phyloP scores from a whole-genome alignment of 805 yeast species.

The Huiozyma sinensis region DNA sequence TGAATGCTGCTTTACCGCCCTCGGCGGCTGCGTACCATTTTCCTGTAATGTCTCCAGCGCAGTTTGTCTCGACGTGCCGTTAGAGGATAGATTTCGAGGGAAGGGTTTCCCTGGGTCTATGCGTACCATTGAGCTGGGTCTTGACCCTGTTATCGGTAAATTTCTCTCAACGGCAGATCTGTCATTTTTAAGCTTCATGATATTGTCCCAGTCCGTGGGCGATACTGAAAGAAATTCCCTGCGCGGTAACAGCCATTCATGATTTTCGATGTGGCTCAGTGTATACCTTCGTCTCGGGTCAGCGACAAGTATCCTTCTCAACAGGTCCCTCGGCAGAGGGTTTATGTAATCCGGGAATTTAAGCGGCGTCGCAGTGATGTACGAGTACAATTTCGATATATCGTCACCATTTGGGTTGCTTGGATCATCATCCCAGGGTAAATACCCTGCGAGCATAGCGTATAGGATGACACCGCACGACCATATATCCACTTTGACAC shows the following conservation, averaged over 20 bases:
- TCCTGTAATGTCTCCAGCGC: not conserved
- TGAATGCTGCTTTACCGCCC: not conserved
- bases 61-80: not conserved
- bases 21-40: not conserved
- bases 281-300: constrained; percentile 71
- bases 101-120: not conserved
- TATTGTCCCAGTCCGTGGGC: constrained; percentile 80
- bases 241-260: constrained; percentile 84
- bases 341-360: constrained; percentile 92
- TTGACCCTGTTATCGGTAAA: not conserved
- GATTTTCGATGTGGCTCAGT: constrained; percentile 61
- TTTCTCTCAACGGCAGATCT: not conserved
- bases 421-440: constrained; percentile 97
- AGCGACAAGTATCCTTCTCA: constrained; percentile 74
- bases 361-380: constrained; percentile 81
- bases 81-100: not conserved
- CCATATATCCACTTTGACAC: constrained; percentile 93
- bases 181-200: too few species aligned
- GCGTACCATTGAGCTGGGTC: constrained; percentile 2
- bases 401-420: constrained; percentile 94
- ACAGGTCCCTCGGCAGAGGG: constrained; percentile 82
- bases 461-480: constrained; percentile 90
- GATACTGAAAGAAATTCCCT: constrained; percentile 71
- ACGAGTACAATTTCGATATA: constrained; percentile 79
- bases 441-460: constrained; percentile 94